These are phyloP conservation scores for Trichoderma sp. DNA, from an alignment of 2,329 filamentous ascomycete genomes.

Conservation along the genomic window DNA sequence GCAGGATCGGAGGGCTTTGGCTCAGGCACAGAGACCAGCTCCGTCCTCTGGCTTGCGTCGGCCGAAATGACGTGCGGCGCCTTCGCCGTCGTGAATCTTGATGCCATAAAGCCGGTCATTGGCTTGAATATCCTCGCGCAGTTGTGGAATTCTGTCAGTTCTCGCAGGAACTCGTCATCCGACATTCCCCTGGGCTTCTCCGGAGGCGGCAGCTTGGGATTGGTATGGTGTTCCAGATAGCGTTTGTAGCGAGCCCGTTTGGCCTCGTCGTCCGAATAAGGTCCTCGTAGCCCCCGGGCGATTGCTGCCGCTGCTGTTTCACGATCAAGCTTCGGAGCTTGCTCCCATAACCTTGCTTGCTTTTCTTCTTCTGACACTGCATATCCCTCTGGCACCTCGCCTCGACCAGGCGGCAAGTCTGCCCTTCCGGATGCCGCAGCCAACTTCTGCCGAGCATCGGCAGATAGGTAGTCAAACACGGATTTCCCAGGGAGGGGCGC, in stretches of 20 bases:
- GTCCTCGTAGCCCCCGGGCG: constrained; percentile 64
- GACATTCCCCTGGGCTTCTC: constrained; percentile 47
- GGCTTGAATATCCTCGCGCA: constrained; percentile 80
- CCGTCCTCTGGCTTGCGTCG: constrained; percentile 30
- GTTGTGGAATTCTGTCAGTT: constrained; percentile 73
- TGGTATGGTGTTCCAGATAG: constrained; percentile 76
- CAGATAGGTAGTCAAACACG: constrained; percentile 88
- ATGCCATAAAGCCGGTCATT: constrained; percentile 89
- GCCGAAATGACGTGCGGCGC: constrained; percentile 42
- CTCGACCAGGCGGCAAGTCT: constrained; percentile 75
- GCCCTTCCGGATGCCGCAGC: constrained; percentile 72
- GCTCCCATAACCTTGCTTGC: constrained; percentile 58
- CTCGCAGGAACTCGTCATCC: constrained; percentile 75
- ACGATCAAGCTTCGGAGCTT: constrained; percentile 66
- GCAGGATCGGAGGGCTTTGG: constrained; percentile 64
- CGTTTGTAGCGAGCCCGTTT: constrained; percentile 80
- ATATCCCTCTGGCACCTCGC: constrained; percentile 71
- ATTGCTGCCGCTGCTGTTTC: constrained; percentile 70
- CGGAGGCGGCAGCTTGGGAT: constrained; percentile 53
- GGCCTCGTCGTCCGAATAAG: constrained; percentile 78
- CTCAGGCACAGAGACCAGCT: constrained; percentile 39
- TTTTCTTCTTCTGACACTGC: constrained; percentile 65
- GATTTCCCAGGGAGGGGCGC: constrained; percentile 81
- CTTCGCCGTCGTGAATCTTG: constrained; percentile 79
- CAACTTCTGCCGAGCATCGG: constrained; percentile 75